phyloP scores from a whole-genome alignment of 2,329 filamentous ascomycete species.

The Paraphaeosphaeria minitans region DNA sequence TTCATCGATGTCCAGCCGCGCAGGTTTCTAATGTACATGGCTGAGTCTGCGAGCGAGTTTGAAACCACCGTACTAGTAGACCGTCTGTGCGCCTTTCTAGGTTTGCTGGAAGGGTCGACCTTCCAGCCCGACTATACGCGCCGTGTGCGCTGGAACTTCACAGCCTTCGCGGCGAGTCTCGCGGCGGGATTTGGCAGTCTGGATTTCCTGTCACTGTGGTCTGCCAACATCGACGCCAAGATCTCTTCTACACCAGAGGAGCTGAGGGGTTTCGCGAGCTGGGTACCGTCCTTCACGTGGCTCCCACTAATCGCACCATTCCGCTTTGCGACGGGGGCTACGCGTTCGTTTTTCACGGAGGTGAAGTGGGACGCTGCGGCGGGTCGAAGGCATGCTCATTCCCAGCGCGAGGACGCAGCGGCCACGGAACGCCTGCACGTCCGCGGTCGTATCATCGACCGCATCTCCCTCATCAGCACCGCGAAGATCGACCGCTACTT shows the following conservation, averaged over 20 bases:
- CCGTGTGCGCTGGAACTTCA: constrained; percentile 16
- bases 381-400: constrained; percentile 14
- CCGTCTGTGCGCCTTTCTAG: constrained; percentile 20
- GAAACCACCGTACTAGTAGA: constrained; percentile 15
- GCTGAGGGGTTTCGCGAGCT: constrained; percentile 33
- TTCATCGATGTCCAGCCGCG: constrained; percentile 19
- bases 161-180: constrained; percentile 16
- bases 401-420: constrained; percentile 4
- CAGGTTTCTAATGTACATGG: constrained; percentile 20
- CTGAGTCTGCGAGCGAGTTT: constrained; percentile 12
- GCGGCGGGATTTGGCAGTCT: constrained; percentile 16
- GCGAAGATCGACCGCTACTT: constrained; percentile 10
- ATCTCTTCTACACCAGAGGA: constrained; percentile 30
- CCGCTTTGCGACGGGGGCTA: constrained; percentile 16
- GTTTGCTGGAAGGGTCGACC: constrained; percentile 14
- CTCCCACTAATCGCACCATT: constrained; percentile 16
- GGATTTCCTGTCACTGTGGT: constrained; percentile 22
- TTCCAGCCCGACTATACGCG: constrained; percentile 22
- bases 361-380: constrained; percentile 20
- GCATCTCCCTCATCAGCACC: constrained; percentile 14
- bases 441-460: constrained; percentile 19
- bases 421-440: constrained; percentile 15
- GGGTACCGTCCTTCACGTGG: constrained; percentile 41
- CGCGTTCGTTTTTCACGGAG: not conserved
- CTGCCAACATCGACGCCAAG: constrained; percentile 23